A percentile compares a stretch with the other conserved stretches of the same genome.
Conservation (phyloP, 768 basidiomycete genomes). For the Macrocybe gigantea region DNA sequence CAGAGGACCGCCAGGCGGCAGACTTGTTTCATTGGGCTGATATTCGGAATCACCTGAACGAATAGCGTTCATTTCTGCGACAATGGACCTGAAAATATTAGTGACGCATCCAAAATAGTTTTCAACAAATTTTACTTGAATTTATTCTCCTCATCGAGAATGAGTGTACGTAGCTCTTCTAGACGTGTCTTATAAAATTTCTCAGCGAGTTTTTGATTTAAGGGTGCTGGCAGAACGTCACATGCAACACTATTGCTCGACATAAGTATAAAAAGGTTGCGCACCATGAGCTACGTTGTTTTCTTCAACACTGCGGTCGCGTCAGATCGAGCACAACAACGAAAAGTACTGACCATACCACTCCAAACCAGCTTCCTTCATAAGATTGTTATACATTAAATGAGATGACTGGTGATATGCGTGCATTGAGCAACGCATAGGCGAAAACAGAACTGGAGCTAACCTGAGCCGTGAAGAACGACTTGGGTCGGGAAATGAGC, state of each 20-base stretch:
- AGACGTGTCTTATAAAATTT: conserved; percentile 67
- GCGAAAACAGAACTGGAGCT: conserved; percentile 9
- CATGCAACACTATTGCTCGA: background rate
- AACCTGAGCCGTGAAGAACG: conserved; percentile 68
- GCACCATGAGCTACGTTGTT: conserved; percentile 49
- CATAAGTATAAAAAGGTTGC: background rate
- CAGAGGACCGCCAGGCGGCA: no score
- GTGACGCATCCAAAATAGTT: background rate
- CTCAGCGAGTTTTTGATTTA: conserved; percentile 68
- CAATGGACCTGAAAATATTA: conserved; percentile 41
- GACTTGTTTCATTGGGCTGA: no score
- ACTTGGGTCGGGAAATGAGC: conserved; percentile 53
- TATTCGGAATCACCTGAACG: conserved; percentile 38
- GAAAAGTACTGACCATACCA: conserved; percentile 34
- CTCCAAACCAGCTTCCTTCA: conserved; percentile 64
- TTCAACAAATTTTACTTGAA: conserved; percentile 54
- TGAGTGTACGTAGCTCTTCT: conserved; percentile 64
- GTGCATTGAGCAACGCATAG: no score
- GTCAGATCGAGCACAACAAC: background rate
- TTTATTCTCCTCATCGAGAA: conserved; percentile 64
- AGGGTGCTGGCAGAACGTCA: conserved; percentile 40
- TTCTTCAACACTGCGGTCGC: conserved; percentile 34
- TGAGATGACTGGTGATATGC: conserved; percentile 51
- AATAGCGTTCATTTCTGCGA: conserved; percentile 74
- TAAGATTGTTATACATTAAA: conserved; percentile 57